These are phyloP conservation scores for Chenopodium formosanum DNA, from an alignment of 148 eudicot genomes.

Conservation along the genomic window DNA sequence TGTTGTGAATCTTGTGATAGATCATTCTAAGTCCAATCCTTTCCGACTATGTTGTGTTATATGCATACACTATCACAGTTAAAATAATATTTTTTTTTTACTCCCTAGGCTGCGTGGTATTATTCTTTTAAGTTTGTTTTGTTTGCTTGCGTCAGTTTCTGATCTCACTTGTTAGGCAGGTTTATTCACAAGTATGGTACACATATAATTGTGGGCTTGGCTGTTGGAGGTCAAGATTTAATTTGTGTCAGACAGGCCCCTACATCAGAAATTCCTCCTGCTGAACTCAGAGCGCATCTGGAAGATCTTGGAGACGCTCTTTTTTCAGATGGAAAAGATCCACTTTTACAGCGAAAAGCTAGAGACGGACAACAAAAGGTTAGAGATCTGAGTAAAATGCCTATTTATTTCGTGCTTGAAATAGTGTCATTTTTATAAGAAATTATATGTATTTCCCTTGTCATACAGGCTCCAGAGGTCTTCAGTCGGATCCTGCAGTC, in stretches of 20 bases:
- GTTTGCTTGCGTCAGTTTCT: constrained; percentile 18
- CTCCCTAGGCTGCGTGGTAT: not conserved
- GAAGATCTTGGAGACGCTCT: constrained; percentile 93
- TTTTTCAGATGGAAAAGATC: constrained; percentile 71
- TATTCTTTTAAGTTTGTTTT: not conserved
- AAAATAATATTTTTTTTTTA: too few species aligned
- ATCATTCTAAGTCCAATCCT: not conserved
- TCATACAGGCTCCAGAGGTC: constrained; percentile 71
- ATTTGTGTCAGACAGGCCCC: constrained; percentile 78
- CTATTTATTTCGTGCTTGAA: not conserved
- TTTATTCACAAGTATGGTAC: constrained; percentile 88
- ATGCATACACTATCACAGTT: too few species aligned
- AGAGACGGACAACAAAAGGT: constrained; percentile 65
- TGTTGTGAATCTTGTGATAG: not conserved
- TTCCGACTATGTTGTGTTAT: not conserved
- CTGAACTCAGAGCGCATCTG: constrained; percentile 72
- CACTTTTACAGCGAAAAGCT: constrained; percentile 54
- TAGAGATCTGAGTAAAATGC: not conserved
- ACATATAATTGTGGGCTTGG: constrained; percentile 86
- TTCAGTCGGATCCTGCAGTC: constrained; percentile 79
- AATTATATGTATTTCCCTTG: constrained; percentile 6
- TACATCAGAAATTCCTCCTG: constrained; percentile 60
- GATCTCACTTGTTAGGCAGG: constrained; percentile 57
- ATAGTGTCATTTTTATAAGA: too few species aligned
- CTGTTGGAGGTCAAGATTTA: constrained; percentile 94